Conservation (phyloP, 768 basidiomycete species). For the Sistotremastrum niveocremeum region DNA sequence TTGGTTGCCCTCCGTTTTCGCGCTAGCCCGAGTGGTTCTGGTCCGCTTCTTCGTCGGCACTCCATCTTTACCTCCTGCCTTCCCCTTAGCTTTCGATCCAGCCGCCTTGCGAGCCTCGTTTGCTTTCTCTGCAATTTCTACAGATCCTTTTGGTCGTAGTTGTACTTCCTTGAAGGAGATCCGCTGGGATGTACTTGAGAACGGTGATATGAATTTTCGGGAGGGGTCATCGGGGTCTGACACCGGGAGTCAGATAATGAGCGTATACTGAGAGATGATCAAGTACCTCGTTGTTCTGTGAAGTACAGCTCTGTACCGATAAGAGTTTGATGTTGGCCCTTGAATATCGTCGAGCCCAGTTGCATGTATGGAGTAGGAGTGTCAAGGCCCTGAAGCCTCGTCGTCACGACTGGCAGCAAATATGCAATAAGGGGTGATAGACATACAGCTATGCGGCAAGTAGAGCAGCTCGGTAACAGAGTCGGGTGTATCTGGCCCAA, state of each 20-base stretch:
- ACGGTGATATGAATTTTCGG: slow-evolving; percentile 38
- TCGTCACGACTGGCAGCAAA: background rate
- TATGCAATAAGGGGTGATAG: background rate
- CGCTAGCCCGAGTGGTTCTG: no score
- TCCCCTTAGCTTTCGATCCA: no score
- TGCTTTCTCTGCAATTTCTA: no score
- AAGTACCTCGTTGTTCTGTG: slow-evolving; percentile 42
- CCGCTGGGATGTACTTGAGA: slow-evolving; percentile 52
- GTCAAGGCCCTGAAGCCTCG: slow-evolving; percentile 47
- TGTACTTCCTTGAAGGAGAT: slow-evolving; percentile 64
- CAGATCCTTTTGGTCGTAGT: slow-evolving; percentile 27
- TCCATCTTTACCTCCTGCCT: no score
- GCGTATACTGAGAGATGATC: background rate
- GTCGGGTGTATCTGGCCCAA: slow-evolving; percentile 59
- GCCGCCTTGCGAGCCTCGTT: no score
- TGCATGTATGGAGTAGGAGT: slow-evolving; percentile 68
- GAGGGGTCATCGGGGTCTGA: slow-evolving; percentile 32
- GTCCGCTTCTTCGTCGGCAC: no score
- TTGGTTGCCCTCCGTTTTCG: no score
- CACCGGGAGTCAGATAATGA: slow-evolving; percentile 10
- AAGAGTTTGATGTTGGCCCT: slow-evolving; percentile 52
- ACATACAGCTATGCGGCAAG: slow-evolving; percentile 66
- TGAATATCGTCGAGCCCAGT: slow-evolving; percentile 59
- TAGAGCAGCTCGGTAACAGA: slow-evolving; percentile 54
- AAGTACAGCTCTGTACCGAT: slow-evolving; percentile 70